Conservation (phyloP, 345 rosid genomes). For the Pistacia integerrima region DNA sequence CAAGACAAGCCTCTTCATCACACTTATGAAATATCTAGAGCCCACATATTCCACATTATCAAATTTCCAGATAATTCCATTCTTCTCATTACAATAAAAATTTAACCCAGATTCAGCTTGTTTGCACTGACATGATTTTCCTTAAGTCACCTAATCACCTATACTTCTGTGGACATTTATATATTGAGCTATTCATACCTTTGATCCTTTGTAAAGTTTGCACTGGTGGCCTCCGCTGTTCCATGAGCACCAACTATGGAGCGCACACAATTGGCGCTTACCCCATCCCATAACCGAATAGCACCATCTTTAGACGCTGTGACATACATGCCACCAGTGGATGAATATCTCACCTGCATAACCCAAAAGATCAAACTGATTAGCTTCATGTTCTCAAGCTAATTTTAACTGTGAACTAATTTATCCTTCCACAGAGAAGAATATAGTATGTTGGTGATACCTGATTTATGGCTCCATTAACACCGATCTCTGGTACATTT, state of each 20-base stretch:
- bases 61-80: constrained; percentile 1
- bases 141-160: neutral
- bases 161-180: neutral
- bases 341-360: constrained; percentile 81
- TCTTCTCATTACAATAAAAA: too few relatives aligned
- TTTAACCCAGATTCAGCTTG: neutral
- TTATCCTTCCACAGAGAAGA: neutral
- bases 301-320: constrained; percentile 88
- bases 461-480: constrained; percentile 84
- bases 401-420: neutral
- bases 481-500: constrained; percentile 54
- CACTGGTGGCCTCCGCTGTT: constrained; percentile 70
- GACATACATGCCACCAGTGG: constrained; percentile 74
- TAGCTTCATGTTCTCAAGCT: neutral
- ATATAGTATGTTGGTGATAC: constrained; percentile 30
- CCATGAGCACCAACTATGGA: constrained; percentile 74
- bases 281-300: constrained; percentile 77
- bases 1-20: constrained; percentile 4
- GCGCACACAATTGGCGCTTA: constrained; percentile 64
- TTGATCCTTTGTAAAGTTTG: constrained; percentile 75
- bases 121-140: neutral
- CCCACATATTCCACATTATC: neutral
- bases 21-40: neutral
- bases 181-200: constrained; percentile 40
- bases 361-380: constrained; percentile 14